Conservation (phyloP, 345 rosid species). For the Pseudoturritis turrita region DNA sequence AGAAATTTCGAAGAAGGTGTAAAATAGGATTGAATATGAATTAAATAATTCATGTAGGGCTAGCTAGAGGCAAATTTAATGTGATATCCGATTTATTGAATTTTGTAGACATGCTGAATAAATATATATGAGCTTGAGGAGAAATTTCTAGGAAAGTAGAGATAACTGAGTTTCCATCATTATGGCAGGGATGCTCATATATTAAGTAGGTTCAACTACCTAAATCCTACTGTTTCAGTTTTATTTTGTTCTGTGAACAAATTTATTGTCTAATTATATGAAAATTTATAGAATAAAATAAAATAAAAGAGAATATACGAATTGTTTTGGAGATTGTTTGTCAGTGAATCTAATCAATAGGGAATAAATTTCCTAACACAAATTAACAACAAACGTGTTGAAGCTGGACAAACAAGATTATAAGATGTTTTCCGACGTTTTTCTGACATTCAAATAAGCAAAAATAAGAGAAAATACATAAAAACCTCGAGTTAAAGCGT, state of each 20-base stretch:
- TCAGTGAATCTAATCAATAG: no score
- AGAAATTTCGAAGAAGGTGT: conserved; percentile 32
- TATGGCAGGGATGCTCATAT: conserved; percentile 1
- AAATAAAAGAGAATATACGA: no score
- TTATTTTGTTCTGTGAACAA: neutral
- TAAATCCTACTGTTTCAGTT: neutral
- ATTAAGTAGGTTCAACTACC: conserved; percentile 21
- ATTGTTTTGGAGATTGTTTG: no score
- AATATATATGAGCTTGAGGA: neutral
- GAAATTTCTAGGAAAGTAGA: conserved; percentile 19
- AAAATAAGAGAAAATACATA: no score
- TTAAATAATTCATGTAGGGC: neutral
- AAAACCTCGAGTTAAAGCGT: no score
- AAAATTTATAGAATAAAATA: no score
- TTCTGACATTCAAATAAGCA: no score
- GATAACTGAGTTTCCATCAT: neutral
- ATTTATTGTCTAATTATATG: no score
- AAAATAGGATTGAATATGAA: neutral
- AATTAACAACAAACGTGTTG: no score
- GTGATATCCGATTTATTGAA: neutral
- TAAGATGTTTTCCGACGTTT: no score
- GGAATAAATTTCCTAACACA: no score
- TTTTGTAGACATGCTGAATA: neutral
- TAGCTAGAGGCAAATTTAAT: neutral
- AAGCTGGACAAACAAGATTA: no score